Evolutionary conservation across 305 asterid genomes (phyloP).

Genomic region (Euphrasia arctica): DNA sequence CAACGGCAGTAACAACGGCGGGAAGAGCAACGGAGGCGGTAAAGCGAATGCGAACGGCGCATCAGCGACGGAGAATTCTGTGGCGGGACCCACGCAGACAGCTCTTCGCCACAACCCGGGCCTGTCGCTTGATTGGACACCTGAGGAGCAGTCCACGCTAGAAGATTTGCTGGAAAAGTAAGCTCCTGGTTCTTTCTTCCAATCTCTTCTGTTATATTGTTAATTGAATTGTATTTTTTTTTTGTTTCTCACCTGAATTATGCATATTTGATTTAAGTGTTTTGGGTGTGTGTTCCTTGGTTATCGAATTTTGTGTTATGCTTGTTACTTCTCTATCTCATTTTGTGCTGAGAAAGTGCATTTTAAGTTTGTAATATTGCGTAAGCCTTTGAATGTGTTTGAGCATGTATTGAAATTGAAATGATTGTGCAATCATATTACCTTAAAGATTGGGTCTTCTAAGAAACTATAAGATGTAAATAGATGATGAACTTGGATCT

Average conservation of each 20-base stretch:
- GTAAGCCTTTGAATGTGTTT: not conserved
- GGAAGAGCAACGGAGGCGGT: conserved; percentile 30
- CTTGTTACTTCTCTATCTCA: not conserved
- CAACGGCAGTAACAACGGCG: conserved; percentile 29
- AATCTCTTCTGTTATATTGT: not conserved
- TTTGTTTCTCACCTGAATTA: not conserved
- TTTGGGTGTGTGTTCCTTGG: not conserved
- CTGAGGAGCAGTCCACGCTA: conserved; percentile 45
- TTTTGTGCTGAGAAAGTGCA: conserved; percentile 2
- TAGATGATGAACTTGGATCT: no score
- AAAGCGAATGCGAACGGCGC: conserved; percentile 28
- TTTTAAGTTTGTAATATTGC: no score
- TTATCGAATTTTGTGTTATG: no score
- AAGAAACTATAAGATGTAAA: no score
- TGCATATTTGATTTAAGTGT: not conserved
- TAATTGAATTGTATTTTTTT: not conserved
- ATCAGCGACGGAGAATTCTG: conserved; percentile 38
- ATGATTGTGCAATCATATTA: not conserved
- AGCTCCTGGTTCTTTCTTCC: conserved; percentile 13
- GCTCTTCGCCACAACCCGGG: conserved; percentile 47
- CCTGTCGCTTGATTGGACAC: conserved; percentile 38
- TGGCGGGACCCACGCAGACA: conserved; percentile 28
- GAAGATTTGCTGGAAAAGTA: conserved; percentile 46
- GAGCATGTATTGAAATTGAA: not conserved
- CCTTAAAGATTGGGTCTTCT: not conserved